phyloP scores from a whole-genome alignment of 2,329 filamentous ascomycete species.

The Colletotrichum higginsianum region DNA sequence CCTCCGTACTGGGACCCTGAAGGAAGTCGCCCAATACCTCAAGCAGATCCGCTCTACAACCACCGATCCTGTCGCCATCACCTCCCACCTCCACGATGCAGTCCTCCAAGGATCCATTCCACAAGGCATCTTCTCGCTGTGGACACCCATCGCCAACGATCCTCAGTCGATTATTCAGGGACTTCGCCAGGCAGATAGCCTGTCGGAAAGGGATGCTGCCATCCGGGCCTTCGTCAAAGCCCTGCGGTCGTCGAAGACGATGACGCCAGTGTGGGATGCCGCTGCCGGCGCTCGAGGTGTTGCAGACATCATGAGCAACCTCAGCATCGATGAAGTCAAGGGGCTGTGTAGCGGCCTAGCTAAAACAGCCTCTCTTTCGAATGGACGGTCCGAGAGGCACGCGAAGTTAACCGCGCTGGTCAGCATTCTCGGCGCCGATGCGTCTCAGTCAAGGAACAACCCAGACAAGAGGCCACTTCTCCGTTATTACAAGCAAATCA shows the following conservation, averaged over 20 bases:
- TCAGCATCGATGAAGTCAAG: slow-evolving; percentile 26
- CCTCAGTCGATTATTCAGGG: neutral
- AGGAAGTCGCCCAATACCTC: slow-evolving; percentile 15
- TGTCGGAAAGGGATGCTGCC: neutral
- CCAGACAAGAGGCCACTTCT: slow-evolving; percentile 10
- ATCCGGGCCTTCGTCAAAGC: slow-evolving; percentile 11
- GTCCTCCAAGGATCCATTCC: slow-evolving; percentile 15
- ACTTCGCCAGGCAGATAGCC: slow-evolving; percentile 4
- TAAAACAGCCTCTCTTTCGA: slow-evolving; percentile 3
- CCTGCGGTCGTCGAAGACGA: slow-evolving; percentile 4
- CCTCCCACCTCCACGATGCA: slow-evolving; percentile 12
- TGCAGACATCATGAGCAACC: slow-evolving; percentile 9
- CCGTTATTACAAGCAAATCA: slow-evolving; percentile 13
- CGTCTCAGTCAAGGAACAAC: neutral
- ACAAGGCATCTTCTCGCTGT: slow-evolving; percentile 8
- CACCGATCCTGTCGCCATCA: slow-evolving; percentile 8
- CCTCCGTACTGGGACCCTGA: slow-evolving; percentile 10
- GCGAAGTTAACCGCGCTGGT: slow-evolving; percentile 9
- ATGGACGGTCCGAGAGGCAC: slow-evolving; percentile 1
- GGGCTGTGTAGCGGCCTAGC: slow-evolving; percentile 15
- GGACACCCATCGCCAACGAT: slow-evolving; percentile 11
- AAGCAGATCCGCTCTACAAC: slow-evolving; percentile 1
- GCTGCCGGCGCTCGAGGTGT: slow-evolving; percentile 16
- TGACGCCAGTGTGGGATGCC: slow-evolving; percentile 10
- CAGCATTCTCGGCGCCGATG: neutral